These are phyloP conservation scores for Pascua guehoae DNA, from an alignment of 1,284 basidiomycete genomes.

Conservation along the genomic window DNA sequence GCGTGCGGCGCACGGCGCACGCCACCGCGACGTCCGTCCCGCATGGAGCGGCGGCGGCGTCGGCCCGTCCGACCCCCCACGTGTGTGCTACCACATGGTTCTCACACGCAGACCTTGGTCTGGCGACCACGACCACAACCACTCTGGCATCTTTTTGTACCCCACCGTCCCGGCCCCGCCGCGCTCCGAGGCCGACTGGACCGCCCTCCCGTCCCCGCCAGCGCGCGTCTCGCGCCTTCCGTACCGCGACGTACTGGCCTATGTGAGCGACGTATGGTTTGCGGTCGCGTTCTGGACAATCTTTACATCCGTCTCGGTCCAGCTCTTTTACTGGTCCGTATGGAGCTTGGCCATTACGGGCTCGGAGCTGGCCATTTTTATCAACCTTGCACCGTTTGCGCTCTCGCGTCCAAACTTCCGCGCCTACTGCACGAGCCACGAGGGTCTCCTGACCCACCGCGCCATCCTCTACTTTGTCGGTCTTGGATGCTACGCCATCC, in stretches of 20 bases:
- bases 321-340: conserved; percentile 87
- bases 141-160: too few relatives aligned
- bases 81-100: too few relatives aligned
- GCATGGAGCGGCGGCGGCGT: too few relatives aligned
- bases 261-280: conserved; percentile 41
- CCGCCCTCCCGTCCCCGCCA: conserved; percentile 4
- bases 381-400: conserved; percentile 64
- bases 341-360: conserved; percentile 73
- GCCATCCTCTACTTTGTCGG: conserved; percentile 57
- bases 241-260: conserved; percentile 23
- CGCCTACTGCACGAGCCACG: conserved; percentile 53
- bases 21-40: too few relatives aligned
- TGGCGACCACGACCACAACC: too few relatives aligned
- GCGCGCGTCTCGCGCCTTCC: conserved; percentile 7
- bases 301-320: conserved; percentile 74
- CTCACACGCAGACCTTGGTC: too few relatives aligned
- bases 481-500: conserved; percentile 59
- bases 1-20: too few relatives aligned
- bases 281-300: conserved; percentile 82
- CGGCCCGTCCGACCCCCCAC: too few relatives aligned
- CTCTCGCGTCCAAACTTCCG: conserved; percentile 55
- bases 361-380: conserved; percentile 66
- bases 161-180: neutral
- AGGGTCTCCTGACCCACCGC: conserved; percentile 56
- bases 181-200: conserved; percentile 21